phyloP scores from a whole-genome alignment of 1,139 yeast genomes.

The Debaryomyces nepalensis region DNA sequence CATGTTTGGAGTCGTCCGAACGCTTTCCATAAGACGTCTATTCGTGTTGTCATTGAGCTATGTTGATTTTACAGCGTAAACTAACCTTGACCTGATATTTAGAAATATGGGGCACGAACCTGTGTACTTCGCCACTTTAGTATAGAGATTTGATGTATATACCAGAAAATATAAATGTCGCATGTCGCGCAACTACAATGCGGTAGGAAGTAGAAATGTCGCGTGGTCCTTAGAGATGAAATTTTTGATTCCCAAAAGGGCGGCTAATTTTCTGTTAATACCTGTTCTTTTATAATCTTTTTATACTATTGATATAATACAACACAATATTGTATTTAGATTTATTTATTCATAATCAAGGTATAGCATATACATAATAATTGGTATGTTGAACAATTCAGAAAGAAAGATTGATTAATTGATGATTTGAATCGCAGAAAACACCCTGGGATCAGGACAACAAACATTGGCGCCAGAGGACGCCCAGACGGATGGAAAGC shows the following conservation, averaged over 20 bases:
- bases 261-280: conserved; percentile 14
- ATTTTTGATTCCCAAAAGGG: conserved; percentile 12
- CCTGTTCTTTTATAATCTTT: conserved; percentile 7
- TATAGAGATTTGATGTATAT: too few species aligned
- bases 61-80: too few species aligned
- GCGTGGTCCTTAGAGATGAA: conserved; percentile 9
- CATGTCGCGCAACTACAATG: conserved; percentile 10
- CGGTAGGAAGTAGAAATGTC: conserved; percentile 8
- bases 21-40: too few species aligned
- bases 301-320: conserved; percentile 9
- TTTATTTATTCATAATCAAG: conserved; percentile 7
- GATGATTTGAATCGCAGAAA: conserved; percentile 3
- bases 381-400: conserved; percentile 9
- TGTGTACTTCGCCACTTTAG: too few species aligned
- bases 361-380: conserved; percentile 13
- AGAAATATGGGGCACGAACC: too few species aligned
- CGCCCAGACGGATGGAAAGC: background rate
- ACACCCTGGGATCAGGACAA: conserved; percentile 5
- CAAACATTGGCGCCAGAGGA: background rate
- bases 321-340: conserved; percentile 9
- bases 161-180: too few species aligned
- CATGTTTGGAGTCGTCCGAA: too few species aligned
- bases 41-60: too few species aligned
- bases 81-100: too few species aligned
- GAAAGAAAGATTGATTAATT: conserved; percentile 1